Evolutionary conservation across 2,329 filamentous ascomycete species (phyloP), one percentile per base, ranked within the genome.

Genomic region (Colletotrichum sp.): DNA sequence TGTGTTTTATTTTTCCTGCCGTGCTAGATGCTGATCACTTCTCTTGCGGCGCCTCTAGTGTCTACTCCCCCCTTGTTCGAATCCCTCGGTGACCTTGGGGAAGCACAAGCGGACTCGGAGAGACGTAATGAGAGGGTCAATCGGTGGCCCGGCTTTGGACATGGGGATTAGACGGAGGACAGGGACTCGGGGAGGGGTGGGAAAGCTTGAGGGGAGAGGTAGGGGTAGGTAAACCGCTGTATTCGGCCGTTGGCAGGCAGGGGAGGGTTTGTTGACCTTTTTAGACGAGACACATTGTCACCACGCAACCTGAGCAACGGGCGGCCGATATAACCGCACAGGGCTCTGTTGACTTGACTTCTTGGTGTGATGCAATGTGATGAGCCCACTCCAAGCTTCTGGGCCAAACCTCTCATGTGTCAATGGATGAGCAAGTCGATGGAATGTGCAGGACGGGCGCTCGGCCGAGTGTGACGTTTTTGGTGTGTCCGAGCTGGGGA

Each of bases 231-330:
- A 33, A 15, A 51, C 43, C 43, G 43, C 43, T 51, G 43, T 51
- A 51, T 51, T 51, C 43, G 43, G 43, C 43, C n/a, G 43, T 51
- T 51, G 27, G 21, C 65, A 29, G 24, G 63, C 62, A 55, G 24
- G 57, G 59, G 61, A 38, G 67, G 67, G 67, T 36, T 62, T 73
- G 71, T 73, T 73, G 71, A 67, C 58, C 38, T 67, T 36, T 64
- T 38, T 66, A 67, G 68, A 63, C 62, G 62, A 74, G 69, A 74
- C 68, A 74, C 72, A 74, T 59, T 74, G 71, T 74, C 63, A 74
- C 68, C 34, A 61, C 38, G 66, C 33, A 68, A 68, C 66, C 66
- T 59, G 27, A 68, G 66, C 38, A 68, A 68, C 66, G 66, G 21
- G 34, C 21, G 54, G 51, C 55, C n/a, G 59, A 38, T 43, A 38